Evolutionary conservation across 1,284 basidiomycete species (phyloP), one percentile per base, ranked within the genome.

Genomic region (Sporisorium graminicola): DNA sequence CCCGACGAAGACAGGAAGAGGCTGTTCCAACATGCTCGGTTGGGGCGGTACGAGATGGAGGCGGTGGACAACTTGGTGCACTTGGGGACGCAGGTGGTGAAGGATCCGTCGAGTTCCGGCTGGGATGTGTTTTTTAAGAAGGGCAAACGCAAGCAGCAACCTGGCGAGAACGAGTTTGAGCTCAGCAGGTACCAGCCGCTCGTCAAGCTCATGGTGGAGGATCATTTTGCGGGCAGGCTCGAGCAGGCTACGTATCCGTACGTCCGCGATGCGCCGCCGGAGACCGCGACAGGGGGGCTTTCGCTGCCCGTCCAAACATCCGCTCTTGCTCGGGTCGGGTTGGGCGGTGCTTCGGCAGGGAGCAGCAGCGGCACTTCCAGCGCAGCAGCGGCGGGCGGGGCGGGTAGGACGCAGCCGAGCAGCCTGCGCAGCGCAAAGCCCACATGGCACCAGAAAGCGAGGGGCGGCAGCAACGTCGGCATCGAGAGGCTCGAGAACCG

Each of bases 1-100:
- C 95, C 96, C 20, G 96, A 98, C 65, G 97, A 99, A 85, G 97
- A 99, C 87, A 90, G 94, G 62, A 90, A 95, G 71, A 89, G 97
- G 65, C 87, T 99, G 65, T 99, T 96, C 86, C 95, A 98, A 86
- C 97, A 99, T 85, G 97, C 97, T n/a, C 89, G 94, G 35, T 87
- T 99, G 51, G 90, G 91, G 3, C 87, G 95, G 58, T 89, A 93
- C 24, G 97, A 99, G 85, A 95, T 97, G 87, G 96, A 98, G 82
- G 93, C 94, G 33, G 90, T 98, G 52, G 95, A 98, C 86, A 93
- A 95, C 42, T 87, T 99, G 65, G 88, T 91, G 5, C 90, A 92
- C 80, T 87, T 99, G 37, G 97, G 97, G 24, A 90, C 91, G 6
- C 91, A 93, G 65, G 91, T 99, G 53, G 91, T 90, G 67, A 92